A percentile compares a stretch with the other conserved stretches of the same genome.
Conservation (phyloP, 768 basidiomycete species). For the Lactarius hengduanensis region DNA sequence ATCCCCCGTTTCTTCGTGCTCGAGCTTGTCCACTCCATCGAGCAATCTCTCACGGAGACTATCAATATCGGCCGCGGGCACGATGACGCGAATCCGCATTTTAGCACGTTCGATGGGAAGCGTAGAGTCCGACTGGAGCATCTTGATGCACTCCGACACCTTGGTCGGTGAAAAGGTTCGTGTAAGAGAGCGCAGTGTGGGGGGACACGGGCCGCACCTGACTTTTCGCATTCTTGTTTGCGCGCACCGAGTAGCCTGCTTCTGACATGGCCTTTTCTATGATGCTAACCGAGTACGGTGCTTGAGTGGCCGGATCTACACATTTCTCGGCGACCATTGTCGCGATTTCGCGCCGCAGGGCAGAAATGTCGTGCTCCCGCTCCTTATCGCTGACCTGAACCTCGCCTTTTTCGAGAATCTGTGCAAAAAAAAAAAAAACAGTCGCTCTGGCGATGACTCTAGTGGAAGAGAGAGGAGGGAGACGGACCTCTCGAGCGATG, state of each 20-base stretch:
- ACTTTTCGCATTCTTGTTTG: constrained; percentile 88
- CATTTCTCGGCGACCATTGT: constrained; percentile 94
- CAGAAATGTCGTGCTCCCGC: constrained; percentile 79
- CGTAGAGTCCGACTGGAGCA: constrained; percentile 76
- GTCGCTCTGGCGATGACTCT: background rate
- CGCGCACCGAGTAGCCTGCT: constrained; percentile 87
- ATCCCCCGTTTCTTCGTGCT: constrained; percentile 72
- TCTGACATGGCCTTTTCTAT: constrained; percentile 98
- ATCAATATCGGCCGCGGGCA: constrained; percentile 66
- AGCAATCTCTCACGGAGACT: constrained; percentile 68
- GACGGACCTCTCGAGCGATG: constrained; percentile 75
- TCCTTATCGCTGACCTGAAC: constrained; percentile 97
- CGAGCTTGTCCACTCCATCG: constrained; percentile 76
- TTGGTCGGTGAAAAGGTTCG: constrained; percentile 33
- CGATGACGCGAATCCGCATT: constrained; percentile 85
- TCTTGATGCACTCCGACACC: constrained; percentile 88
- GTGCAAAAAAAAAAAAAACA: background rate
- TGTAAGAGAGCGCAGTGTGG: constrained; percentile 3
- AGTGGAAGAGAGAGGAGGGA: background rate
- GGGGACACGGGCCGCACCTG: constrained; percentile 57
- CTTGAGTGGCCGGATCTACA: constrained; percentile 87
- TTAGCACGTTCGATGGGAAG: constrained; percentile 90
- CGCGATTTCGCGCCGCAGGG: constrained; percentile 85
- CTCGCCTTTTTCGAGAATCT: constrained; percentile 96
- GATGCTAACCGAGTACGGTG: constrained; percentile 90